Evolutionary conservation across 176 grass and related monocot genomes (phyloP).

Genomic region (Thinopyrum elongatum): DNA sequence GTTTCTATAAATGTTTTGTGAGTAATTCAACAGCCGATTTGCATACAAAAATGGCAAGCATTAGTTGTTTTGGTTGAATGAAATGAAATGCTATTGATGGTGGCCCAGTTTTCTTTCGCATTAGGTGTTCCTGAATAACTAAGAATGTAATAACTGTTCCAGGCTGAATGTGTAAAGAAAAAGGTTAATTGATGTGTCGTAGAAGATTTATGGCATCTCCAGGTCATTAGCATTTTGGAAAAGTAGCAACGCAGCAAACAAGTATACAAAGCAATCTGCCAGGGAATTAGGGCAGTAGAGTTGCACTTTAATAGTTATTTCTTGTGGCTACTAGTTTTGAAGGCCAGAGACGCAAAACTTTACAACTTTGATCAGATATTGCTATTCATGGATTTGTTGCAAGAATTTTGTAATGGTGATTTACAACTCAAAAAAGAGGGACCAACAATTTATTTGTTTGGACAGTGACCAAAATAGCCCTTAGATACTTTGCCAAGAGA

Average conservation of each 20-base stretch:
- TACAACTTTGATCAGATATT: background rate
- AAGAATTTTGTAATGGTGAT: background rate
- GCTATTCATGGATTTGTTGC: background rate
- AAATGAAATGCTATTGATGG: background rate
- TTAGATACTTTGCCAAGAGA: background rate
- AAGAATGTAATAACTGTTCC: background rate
- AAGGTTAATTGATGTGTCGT: too few relatives aligned
- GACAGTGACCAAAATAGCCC: background rate
- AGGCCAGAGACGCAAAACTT: background rate
- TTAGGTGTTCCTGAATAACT: background rate
- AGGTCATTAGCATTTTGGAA: too few relatives aligned
- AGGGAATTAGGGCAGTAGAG: background rate
- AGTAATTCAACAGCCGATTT: background rate
- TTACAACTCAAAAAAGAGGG: background rate
- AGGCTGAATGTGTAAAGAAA: background rate
- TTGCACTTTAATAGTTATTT: background rate
- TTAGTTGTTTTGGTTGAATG: background rate
- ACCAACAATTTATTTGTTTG: background rate
- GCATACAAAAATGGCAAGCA: background rate
- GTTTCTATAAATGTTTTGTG: background rate
- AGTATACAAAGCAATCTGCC: background rate
- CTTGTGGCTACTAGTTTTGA: background rate
- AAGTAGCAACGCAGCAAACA: too few relatives aligned
- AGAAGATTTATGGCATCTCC: too few relatives aligned
- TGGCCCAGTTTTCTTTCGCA: background rate